Conservation (phyloP, 1,284 basidiomycete genomes). For the Irpex sp. region DNA sequence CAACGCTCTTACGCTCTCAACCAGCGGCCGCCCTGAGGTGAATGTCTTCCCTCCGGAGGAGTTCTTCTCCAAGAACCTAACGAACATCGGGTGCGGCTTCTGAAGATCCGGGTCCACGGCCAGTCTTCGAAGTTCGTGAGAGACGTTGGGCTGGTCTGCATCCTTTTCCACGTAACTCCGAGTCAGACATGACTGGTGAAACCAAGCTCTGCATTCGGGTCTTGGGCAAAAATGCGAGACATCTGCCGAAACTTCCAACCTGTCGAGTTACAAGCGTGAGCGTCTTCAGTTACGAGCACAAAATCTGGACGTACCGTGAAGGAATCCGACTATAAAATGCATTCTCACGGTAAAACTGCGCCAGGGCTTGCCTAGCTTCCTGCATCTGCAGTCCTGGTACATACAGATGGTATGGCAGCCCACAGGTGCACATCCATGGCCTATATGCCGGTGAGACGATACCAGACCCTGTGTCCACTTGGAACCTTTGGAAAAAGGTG, state of each 20-base stretch:
- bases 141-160: slow-evolving; percentile 1
- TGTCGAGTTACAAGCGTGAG: not conserved
- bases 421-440: slow-evolving; percentile 13
- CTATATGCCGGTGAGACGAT: slow-evolving; percentile 12
- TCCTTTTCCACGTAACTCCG: slow-evolving; percentile 3
- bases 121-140: slow-evolving; percentile 19
- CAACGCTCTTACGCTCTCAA: not conserved
- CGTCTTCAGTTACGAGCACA: not conserved
- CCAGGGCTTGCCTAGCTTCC: not conserved
- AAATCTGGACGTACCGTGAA: not conserved
- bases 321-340: not conserved
- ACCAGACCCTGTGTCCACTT: not conserved
- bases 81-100: slow-evolving; percentile 8
- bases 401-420: slow-evolving; percentile 18
- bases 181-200: slow-evolving; percentile 19
- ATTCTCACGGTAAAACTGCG: not conserved
- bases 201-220: slow-evolving; percentile 22
- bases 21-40: not conserved
- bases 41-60: slow-evolving; percentile 1
- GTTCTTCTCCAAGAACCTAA: slow-evolving; percentile 10
- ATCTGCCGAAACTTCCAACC: slow-evolving; percentile 1
- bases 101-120: slow-evolving; percentile 18
- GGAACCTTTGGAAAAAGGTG: slow-evolving; percentile 10
- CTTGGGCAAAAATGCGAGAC: slow-evolving; percentile 26
- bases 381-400: slow-evolving; percentile 7